phyloP scores from a whole-genome alignment of 225 moss, liverwort and hornwort genomes.

The Bryum argenteum region DNA sequence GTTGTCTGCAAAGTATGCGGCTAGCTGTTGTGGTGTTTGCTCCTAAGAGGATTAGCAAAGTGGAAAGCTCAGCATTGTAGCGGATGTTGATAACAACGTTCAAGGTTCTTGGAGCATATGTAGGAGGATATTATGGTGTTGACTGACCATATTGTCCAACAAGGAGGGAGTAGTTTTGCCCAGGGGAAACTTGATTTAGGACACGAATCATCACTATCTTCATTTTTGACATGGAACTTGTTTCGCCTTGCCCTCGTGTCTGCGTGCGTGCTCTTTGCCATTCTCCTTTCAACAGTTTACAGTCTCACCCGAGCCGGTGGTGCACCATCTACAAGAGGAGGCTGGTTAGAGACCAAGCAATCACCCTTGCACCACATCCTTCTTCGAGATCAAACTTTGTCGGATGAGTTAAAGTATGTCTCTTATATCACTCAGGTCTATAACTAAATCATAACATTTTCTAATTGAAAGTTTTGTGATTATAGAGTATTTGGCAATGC shows the following conservation, averaged over 20 bases:
- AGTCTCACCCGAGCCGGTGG: constrained; percentile 43
- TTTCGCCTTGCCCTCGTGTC: constrained; percentile 64
- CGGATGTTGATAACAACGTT: not conserved
- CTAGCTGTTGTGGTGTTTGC: not conserved
- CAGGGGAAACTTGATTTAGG: constrained; percentile 31
- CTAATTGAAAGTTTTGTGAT: not conserved
- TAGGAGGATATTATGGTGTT: constrained; percentile 22
- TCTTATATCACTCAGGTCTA: not conserved
- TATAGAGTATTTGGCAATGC: not conserved
- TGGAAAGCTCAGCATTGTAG: not conserved
- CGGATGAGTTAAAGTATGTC: constrained; percentile 60
- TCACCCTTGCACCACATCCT: constrained; percentile 72
- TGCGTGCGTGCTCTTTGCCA: constrained; percentile 64
- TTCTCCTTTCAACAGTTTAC: constrained; percentile 55
- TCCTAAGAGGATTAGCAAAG: not conserved
- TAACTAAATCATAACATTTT: not conserved
- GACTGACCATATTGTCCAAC: constrained; percentile 26
- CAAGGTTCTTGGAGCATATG: not conserved
- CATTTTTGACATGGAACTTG: constrained; percentile 59
- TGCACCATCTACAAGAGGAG: constrained; percentile 26
- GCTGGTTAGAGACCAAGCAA: constrained; percentile 38
- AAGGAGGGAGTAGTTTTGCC: constrained; percentile 16
- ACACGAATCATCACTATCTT: constrained; percentile 21
- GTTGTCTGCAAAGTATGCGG: not conserved
- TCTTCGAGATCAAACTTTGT: constrained; percentile 53